Base-by-base conservation (phyloP, 345 rosid species). In the Eutrema heterophyllum region DNA sequence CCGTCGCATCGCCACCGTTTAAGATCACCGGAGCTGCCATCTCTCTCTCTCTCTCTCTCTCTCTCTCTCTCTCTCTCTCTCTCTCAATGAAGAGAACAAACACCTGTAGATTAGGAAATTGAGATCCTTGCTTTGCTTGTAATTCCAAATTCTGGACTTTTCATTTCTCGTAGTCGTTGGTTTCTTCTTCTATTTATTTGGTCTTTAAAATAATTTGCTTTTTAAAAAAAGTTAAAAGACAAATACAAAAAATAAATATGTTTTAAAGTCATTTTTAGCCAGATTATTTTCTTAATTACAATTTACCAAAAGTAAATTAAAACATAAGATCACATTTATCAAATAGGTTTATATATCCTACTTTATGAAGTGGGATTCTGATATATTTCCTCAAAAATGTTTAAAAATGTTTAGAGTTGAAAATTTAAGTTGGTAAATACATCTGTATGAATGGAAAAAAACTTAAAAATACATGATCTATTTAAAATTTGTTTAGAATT, bases 11-110 rank as follows among this genome's bases (percentile, higher is more conserved):
- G 9, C 70, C 74, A 57, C 78, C 82, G 54, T 39, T 45, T 11
- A 70, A 0, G 11, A 57, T 59, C 49, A 64, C 72, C 68, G 75
- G 67, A 39, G 69, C 75, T 33, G 82, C 67, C 83, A 80, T 80
- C 11, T 39, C 32, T 11, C n/a, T 6, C n/a, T n/a, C n/a, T n/a
- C n/a, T n/a, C n/a, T 53, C 51, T 26, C 44, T n/a, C 6, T 53
- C 32, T 51, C 55, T 24, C 50, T 24, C 50, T 44, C 41, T 44
- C 14, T 29, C 35, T 56, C 14, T 32, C 40, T 45, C 8, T 6
- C 7, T 45, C 3, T 36, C 36, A 13, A 53, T 0, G 18, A 54
- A 7, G 55, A n/a, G 6, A 9, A 41, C 9, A 27, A 12, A 71
- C 26, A 8, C 6, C 27, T 27, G 8, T 0, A 9, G 35, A 16